Conservation (phyloP, 2,329 filamentous ascomycete species). For the Stagonosporopsis cucurbitacearum region DNA sequence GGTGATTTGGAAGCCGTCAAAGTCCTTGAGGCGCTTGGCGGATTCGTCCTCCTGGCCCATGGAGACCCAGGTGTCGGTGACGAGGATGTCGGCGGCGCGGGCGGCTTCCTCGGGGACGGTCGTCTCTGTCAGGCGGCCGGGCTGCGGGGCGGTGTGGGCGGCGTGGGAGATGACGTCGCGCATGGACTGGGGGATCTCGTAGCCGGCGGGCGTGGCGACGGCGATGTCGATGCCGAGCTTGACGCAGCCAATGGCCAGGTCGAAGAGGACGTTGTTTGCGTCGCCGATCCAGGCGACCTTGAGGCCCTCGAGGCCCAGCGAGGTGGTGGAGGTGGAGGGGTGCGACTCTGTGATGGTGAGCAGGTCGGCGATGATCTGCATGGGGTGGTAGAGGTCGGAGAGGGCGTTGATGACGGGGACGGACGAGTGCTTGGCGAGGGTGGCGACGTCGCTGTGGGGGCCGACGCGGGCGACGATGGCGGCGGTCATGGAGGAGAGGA, state of each 20-base stretch:
- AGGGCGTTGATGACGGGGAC: conserved; percentile 65
- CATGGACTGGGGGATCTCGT: conserved; percentile 80
- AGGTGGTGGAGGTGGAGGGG: conserved; percentile 54
- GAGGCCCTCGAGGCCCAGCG: conserved; percentile 76
- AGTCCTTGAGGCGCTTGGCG: conserved; percentile 77
- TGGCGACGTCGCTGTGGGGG: conserved; percentile 58
- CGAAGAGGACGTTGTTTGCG: conserved; percentile 95
- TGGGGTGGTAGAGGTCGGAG: conserved; percentile 88
- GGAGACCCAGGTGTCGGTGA: conserved; percentile 97
- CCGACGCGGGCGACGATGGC: conserved; percentile 60
- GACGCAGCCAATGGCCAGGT: conserved; percentile 83
- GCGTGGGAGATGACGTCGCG: conserved; percentile 72
- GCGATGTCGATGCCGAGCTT: conserved; percentile 88
- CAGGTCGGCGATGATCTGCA: conserved; percentile 94
- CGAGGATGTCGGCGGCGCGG: conserved; percentile 83
- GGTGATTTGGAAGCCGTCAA: conserved; percentile 91
- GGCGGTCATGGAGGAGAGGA: conserved; percentile 78
- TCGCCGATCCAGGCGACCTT: conserved; percentile 97
- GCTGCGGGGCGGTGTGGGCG: conserved; percentile 60
- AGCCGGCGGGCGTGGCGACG: conserved; percentile 85
- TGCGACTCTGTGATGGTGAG: conserved; percentile 86
- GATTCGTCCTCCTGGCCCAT: conserved; percentile 96
- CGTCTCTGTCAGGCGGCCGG: conserved; percentile 76
- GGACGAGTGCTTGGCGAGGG: conserved; percentile 55
- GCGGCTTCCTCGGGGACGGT: conserved; percentile 83